Conservation (phyloP, 177 flowering plant species). For the Tripterygium wilfordii region DNA sequence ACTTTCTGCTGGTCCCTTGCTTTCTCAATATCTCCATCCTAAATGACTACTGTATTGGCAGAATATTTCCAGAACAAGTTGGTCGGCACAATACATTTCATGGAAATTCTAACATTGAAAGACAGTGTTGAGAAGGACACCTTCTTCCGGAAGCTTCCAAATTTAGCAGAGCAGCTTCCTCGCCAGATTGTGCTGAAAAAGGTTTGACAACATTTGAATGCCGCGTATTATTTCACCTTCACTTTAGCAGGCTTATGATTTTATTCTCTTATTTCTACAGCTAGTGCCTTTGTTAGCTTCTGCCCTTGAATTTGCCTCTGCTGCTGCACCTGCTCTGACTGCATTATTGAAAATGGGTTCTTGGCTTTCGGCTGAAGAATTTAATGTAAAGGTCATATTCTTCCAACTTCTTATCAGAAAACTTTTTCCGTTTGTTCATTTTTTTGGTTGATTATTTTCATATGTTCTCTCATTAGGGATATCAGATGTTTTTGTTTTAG, state of each 20-base stretch:
- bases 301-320: constrained; percentile 96
- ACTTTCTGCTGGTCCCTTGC: too few species aligned
- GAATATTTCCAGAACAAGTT: constrained; percentile 97
- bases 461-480: too few species aligned
- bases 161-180: constrained; percentile 96
- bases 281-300: constrained; percentile 92
- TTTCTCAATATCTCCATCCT: background rate
- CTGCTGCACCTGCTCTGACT: constrained; percentile 94
- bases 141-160: constrained; percentile 98
- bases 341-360: constrained; percentile 94
- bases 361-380: constrained; percentile 90
- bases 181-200: constrained; percentile 89
- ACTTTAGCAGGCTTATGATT: too few species aligned
- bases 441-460: background rate
- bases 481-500: too few species aligned
- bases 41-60: constrained; percentile 25
- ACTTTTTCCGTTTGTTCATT: background rate
- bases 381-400: constrained; percentile 54
- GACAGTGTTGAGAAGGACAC: constrained; percentile 98
- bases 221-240: too few species aligned
- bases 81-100: constrained; percentile 96
- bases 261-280: constrained; percentile 33
- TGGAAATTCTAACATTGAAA: constrained; percentile 95
- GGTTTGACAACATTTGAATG: too few species aligned
- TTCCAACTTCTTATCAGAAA: too few species aligned